These are phyloP conservation scores for Trifolium repens DNA, from an alignment of 306 rosid genomes.

Conservation along the genomic window DNA sequence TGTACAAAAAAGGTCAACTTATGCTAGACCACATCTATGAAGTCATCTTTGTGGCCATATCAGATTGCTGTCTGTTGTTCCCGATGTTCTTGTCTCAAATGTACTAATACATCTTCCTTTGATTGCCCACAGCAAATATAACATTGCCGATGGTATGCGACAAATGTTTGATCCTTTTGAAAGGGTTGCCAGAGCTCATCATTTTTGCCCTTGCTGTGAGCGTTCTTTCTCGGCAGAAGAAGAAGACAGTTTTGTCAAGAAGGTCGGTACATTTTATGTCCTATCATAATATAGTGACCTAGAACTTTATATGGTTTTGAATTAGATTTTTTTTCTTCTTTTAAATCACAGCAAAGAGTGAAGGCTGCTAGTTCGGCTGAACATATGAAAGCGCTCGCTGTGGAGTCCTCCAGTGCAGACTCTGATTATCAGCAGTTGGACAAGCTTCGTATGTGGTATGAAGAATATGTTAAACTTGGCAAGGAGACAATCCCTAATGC, in stretches of 20 bases:
- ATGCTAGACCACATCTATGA: constrained; percentile 32
- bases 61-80: constrained; percentile 25
- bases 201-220: constrained; percentile 94
- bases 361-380: constrained; percentile 82
- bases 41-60: constrained; percentile 31
- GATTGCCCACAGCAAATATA: constrained; percentile 73
- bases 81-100: constrained; percentile 22
- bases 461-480: constrained; percentile 77
- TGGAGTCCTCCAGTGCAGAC: constrained; percentile 72
- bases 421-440: constrained; percentile 89
- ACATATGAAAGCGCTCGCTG: constrained; percentile 76
- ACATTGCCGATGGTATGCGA: constrained; percentile 90
- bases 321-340: constrained; percentile 32
- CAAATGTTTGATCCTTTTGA: constrained; percentile 97
- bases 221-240: constrained; percentile 86
- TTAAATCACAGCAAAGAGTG: constrained; percentile 78
- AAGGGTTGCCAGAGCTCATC: constrained; percentile 90
- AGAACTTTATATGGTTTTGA: constrained; percentile 36
- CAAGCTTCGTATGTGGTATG: constrained; percentile 80
- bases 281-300: constrained; percentile 21
- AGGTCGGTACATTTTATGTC: constrained; percentile 61
- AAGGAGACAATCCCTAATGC: constrained; percentile 78
- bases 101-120: constrained; percentile 48
- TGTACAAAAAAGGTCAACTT: constrained; percentile 69
- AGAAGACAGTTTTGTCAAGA: constrained; percentile 93